Base-by-base conservation (phyloP, 2,329 filamentous ascomycete species). In the Lasiodiplodia theobromae region DNA sequence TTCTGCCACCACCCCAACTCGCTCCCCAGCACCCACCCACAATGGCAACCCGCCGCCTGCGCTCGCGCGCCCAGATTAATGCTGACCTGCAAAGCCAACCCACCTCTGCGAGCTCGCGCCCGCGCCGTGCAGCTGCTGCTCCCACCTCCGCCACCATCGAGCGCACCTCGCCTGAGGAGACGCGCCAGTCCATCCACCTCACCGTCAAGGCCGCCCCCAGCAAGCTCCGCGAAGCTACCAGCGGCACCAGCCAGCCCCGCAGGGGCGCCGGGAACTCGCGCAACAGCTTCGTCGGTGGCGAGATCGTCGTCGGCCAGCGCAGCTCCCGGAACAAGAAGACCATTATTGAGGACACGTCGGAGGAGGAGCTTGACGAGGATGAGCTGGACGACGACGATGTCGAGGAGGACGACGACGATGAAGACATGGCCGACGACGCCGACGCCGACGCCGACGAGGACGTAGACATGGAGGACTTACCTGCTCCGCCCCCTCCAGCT, bases 131-230 rank as follows among this genome's bases (percentile, higher is more conserved):
- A 53, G 73, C 77, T 47, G 74, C 76, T 38, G 68, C 70, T 21
- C 68, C 68, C 52, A 60, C 70, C 62, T 66, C 70, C 25, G 77
- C 78, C 60, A 74, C 77, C 58, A 78, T 82, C 67, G 76, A 81
- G 72, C 69, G 71, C 47, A 69, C 65, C 28, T 78, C 80, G 54
- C 80, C 81, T 69, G 78, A 82, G 64, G 78, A 80, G 69, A 78
- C 78, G 52, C 81, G 80, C 69, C 81, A 80, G 69, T 83, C 81
- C 63, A 81, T 85, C 68, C 79, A 81, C 68, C 79, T 85, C 69
- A 85, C 82, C 49, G 83, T 85, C 71, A 85, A 85, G 70, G 82
- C 83, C 16, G 81, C 82, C 2, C 83, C 83, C 21, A 82, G 78
- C 76, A 84, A 83, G 75, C 78, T 85, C 28, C 78, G 82, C 66